These are phyloP conservation scores for Beauveria caledonica DNA, from an alignment of 2,329 filamentous ascomycete genomes.

Conservation along the genomic window DNA sequence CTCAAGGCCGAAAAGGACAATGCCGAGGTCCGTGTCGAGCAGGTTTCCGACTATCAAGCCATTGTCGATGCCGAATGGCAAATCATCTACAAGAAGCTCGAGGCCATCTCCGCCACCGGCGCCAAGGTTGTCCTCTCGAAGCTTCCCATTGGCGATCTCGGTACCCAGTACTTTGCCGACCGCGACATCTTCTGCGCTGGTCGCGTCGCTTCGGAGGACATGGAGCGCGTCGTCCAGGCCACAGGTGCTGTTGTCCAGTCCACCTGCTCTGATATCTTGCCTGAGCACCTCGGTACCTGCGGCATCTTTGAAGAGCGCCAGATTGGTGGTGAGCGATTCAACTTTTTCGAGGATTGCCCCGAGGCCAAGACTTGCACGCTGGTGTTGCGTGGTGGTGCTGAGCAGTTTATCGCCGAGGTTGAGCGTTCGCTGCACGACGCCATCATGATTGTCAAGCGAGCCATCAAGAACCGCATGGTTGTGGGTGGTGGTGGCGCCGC, in stretches of 20 bases:
- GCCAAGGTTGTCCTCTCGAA: constrained; percentile 97
- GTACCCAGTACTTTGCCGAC: constrained; percentile 96
- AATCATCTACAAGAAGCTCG: constrained; percentile 99
- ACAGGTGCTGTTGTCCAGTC: constrained; percentile 89
- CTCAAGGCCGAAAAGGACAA: constrained; percentile 99
- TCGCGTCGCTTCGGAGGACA: constrained; percentile 81
- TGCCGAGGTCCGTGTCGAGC: constrained; percentile 93
- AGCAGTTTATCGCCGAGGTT: constrained; percentile 98
- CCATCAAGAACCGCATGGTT: constrained; percentile 88
- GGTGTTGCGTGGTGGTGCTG: constrained; percentile 87
- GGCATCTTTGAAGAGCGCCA: constrained; percentile 90
- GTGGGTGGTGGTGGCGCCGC: constrained; percentile 90
- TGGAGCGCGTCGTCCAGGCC: constrained; percentile 92
- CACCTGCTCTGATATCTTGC: constrained; percentile 89
- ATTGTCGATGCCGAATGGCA: constrained; percentile 99
- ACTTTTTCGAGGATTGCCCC: constrained; percentile 95
- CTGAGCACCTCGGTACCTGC: constrained; percentile 84
- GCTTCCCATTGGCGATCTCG: constrained; percentile 92
- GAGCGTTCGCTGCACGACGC: constrained; percentile 96
- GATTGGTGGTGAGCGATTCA: constrained; percentile 95
- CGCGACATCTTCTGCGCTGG: constrained; percentile 97
- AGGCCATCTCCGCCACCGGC: constrained; percentile 85
- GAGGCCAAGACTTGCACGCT: constrained; percentile 95
- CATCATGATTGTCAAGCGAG: constrained; percentile 99
- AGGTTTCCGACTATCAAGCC: constrained; percentile 98